These are phyloP conservation scores for Echium plantagineum DNA, from an alignment of 257 asterid species.

Conservation along the genomic window DNA sequence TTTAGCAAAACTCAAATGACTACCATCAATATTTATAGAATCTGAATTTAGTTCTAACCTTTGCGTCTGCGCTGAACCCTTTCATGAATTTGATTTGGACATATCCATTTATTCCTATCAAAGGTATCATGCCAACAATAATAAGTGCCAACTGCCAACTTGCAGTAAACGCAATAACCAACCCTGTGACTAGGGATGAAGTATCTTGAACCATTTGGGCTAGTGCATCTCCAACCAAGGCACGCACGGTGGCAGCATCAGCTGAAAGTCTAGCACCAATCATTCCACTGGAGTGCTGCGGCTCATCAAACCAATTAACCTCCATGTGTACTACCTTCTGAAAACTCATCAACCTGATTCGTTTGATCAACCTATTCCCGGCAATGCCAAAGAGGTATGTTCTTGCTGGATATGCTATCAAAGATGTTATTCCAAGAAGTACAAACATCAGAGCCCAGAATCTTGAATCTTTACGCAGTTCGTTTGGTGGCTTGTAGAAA, in stretches of 20 bases:
- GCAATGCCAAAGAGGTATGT: slow-evolving; percentile 72
- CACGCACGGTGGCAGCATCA: slow-evolving; percentile 73
- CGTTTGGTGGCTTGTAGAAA: slow-evolving; percentile 46
- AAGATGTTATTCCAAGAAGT: slow-evolving; percentile 47
- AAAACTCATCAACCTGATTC: slow-evolving; percentile 72
- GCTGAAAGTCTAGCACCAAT: slow-evolving; percentile 80
- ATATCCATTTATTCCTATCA: slow-evolving; percentile 53
- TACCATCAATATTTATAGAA: not conserved
- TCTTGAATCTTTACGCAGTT: slow-evolving; percentile 43
- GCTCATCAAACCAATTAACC: slow-evolving; percentile 79
- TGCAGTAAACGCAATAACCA: slow-evolving; percentile 56
- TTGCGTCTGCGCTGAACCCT: slow-evolving; percentile 77
- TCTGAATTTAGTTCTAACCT: slow-evolving; percentile 25
- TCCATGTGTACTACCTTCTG: slow-evolving; percentile 81
- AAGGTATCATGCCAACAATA: slow-evolving; percentile 53
- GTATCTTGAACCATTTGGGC: slow-evolving; percentile 78
- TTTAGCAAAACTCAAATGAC: not conserved
- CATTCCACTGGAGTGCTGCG: slow-evolving; percentile 72
- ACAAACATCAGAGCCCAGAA: slow-evolving; percentile 79
- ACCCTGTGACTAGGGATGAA: slow-evolving; percentile 46
- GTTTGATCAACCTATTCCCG: slow-evolving; percentile 61
- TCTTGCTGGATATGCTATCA: slow-evolving; percentile 66
- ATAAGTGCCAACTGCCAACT: slow-evolving; percentile 77
- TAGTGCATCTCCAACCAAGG: slow-evolving; percentile 77
- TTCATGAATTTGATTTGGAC: slow-evolving; percentile 54